phyloP scores from a whole-genome alignment of 2,329 filamentous ascomycete genomes.

The Pyrenophora graminea region DNA sequence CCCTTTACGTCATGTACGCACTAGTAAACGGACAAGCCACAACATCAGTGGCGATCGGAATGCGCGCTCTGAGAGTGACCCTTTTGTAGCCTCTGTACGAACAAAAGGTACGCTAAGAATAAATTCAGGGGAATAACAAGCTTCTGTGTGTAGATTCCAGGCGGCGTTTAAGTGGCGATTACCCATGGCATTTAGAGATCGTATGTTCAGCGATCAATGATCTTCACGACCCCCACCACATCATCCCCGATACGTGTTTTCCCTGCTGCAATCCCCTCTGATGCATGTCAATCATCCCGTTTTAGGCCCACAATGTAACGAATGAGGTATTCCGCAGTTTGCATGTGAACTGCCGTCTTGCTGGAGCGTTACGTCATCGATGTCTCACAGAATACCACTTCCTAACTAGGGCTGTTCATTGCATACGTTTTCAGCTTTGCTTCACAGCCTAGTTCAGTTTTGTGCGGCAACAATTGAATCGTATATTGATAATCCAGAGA shows the following conservation, averaged over 20 bases:
- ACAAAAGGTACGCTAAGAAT: not conserved
- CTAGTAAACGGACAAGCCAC: constrained; percentile 15
- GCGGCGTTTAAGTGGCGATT: not conserved
- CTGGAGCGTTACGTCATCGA: constrained; percentile 3
- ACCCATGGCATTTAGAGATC: not conserved
- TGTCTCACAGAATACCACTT: no score
- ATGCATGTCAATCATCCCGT: not conserved
- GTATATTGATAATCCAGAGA: no score
- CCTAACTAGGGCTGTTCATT: no score
- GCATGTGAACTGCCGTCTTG: not conserved
- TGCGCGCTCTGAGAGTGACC: not conserved
- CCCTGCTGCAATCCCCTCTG: constrained; percentile 14
- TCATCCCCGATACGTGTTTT: constrained; percentile 4
- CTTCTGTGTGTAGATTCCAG: not conserved
- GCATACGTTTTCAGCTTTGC: no score
- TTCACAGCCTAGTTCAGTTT: no score
- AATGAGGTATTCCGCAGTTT: not conserved
- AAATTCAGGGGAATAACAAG: not conserved
- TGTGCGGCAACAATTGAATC: no score
- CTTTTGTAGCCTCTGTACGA: not conserved
- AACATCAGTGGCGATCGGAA: constrained; percentile 14
- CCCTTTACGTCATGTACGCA: constrained; percentile 26
- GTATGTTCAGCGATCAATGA: constrained; percentile 6
- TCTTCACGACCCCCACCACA: constrained; percentile 8
- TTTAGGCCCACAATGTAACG: not conserved